These are phyloP conservation scores for Eustoma russellianum DNA, from an alignment of 257 asterid species.

Conservation along the genomic window DNA sequence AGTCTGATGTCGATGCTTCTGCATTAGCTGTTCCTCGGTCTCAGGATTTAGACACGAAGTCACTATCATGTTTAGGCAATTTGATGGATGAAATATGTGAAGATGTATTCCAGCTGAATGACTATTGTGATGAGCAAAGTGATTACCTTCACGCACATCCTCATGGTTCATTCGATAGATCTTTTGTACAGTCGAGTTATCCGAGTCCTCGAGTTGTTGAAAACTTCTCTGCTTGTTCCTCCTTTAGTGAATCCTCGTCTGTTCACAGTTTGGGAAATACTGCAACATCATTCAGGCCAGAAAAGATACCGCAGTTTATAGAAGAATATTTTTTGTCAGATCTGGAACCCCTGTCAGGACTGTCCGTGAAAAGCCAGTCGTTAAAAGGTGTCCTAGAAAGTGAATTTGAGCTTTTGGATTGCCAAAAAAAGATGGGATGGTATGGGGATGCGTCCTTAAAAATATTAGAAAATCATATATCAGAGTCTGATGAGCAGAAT, in stretches of 20 bases:
- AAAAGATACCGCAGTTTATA: conserved; percentile 42
- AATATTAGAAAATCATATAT: conserved; percentile 73
- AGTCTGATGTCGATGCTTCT: conserved; percentile 26
- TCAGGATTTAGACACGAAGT: conserved; percentile 23
- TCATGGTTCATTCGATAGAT: conserved; percentile 22
- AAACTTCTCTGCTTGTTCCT: conserved; percentile 12
- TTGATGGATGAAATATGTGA: conserved; percentile 84
- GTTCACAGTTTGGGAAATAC: conserved; percentile 22
- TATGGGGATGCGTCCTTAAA: conserved; percentile 44
- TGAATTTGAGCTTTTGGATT: conserved; percentile 19
- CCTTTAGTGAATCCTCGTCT: conserved; percentile 16
- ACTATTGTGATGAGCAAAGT: conserved; percentile 36
- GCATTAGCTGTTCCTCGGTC: conserved; percentile 26
- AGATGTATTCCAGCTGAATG: conserved; percentile 62
- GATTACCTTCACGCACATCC: conserved; percentile 35
- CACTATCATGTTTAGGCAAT: conserved; percentile 30
- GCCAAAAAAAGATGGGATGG: conserved; percentile 58
- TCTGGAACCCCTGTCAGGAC: conserved; percentile 56
- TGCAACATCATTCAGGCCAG: conserved; percentile 34
- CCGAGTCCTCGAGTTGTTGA: conserved; percentile 13
- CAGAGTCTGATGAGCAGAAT: conserved; percentile 36
- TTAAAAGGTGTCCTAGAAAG: conserved; percentile 23
- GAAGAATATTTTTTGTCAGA: conserved; percentile 88
- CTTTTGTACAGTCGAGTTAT: conserved; percentile 23
- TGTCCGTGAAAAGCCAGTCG: conserved; percentile 29